Percentiles rank a stretch among this genome's conserved stretches.
phyloP scores from a whole-genome alignment of 2,329 filamentous ascomycete genomes.

The Incumbomyces lentus region DNA sequence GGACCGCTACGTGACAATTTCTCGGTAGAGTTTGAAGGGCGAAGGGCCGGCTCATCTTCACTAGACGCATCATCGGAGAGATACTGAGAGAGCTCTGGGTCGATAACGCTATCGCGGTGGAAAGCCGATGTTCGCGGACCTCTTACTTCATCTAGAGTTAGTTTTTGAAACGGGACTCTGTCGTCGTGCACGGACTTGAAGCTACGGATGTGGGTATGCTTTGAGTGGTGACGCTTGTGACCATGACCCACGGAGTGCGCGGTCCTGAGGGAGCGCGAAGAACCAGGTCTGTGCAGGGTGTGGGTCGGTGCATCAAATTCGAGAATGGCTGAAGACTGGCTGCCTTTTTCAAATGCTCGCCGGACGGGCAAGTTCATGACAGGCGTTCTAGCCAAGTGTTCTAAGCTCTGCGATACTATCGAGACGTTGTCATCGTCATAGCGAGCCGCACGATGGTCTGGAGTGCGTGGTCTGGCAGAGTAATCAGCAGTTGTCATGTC shows the following conservation, averaged over 20 bases:
- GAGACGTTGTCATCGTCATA: slow-evolving; percentile 39
- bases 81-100: slow-evolving; percentile 87
- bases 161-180: slow-evolving; percentile 75
- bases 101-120: slow-evolving; percentile 96
- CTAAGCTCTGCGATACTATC: slow-evolving; percentile 36
- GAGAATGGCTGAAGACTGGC: slow-evolving; percentile 75
- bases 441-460: slow-evolving; percentile 11
- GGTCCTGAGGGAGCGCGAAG: slow-evolving; percentile 78
- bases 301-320: slow-evolving; percentile 73
- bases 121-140: slow-evolving; percentile 74
- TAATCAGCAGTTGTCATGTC: slow-evolving; percentile 29
- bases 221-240: slow-evolving; percentile 79
- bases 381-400: slow-evolving; percentile 41
- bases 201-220: slow-evolving; percentile 69
- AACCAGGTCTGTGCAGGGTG: slow-evolving; percentile 73
- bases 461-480: slow-evolving; percentile 17
- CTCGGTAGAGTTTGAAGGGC: slow-evolving; percentile 66
- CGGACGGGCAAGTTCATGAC: slow-evolving; percentile 57
- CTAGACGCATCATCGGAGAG: slow-evolving; percentile 92
- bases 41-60: slow-evolving; percentile 80
- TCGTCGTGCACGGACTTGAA: slow-evolving; percentile 66
- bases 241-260: slow-evolving; percentile 57
- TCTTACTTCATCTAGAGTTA: slow-evolving; percentile 56
- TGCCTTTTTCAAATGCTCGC: slow-evolving; percentile 61
- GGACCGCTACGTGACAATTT: slow-evolving; percentile 51